Conservation (phyloP, 78 protist genomes). For the Acrasis kona region DNA sequence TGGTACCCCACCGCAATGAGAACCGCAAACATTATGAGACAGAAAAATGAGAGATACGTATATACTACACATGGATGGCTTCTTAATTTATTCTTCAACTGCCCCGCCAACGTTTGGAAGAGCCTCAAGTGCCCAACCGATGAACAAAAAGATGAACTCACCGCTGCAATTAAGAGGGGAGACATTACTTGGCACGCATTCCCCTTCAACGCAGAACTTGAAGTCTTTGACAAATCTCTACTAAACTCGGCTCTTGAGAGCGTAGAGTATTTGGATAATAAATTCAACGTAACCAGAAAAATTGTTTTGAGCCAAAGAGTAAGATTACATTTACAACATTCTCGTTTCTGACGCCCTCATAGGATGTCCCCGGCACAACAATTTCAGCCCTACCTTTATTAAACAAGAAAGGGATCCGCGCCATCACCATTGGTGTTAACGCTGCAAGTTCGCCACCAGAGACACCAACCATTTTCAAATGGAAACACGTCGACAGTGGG, state of each 20-base stretch:
- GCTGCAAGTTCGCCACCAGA: background rate
- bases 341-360: too few relatives aligned
- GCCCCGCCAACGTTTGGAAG: background rate
- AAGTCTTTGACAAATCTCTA: background rate
- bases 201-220: conserved; percentile 16
- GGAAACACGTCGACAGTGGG: conserved; percentile 1
- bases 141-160: background rate
- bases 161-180: background rate
- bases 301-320: background rate
- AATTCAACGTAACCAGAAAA: background rate
- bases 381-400: background rate
- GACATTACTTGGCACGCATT: conserved; percentile 11
- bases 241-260: background rate
- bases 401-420: background rate
- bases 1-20: background rate
- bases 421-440: conserved; percentile 9
- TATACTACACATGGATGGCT: conserved; percentile 11
- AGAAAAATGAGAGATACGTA: background rate
- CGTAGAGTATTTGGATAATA: background rate
- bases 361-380: conserved; percentile 16
- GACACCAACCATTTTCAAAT: conserved; percentile 5
- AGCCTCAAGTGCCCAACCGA: conserved; percentile 9
- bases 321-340: background rate
- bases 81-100: conserved; percentile 6
- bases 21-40: background rate